phyloP scores from a whole-genome alignment of 2,329 filamentous ascomycete genomes.

The Bipolaris gigantea region DNA sequence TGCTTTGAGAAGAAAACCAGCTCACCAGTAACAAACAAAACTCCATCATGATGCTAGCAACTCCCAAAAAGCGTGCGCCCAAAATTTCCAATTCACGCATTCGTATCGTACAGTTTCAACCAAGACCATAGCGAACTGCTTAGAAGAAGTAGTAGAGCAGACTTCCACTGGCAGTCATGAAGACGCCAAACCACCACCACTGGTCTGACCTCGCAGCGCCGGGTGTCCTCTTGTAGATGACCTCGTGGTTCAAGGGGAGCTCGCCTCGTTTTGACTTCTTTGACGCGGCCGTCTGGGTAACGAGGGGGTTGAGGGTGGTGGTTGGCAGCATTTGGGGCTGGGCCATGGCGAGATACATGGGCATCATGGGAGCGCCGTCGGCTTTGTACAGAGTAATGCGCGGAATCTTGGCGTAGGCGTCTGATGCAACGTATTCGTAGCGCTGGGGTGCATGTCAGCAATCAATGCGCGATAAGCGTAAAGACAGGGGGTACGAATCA shows the following conservation, averaged over 20 bases:
- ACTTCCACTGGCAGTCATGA: slow-evolving; percentile 52
- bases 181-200: slow-evolving; percentile 56
- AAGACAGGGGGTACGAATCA: not conserved
- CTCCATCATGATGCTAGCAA: not conserved
- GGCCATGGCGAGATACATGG: slow-evolving; percentile 66
- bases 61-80: not conserved
- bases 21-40: not conserved
- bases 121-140: not conserved
- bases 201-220: slow-evolving; percentile 47
- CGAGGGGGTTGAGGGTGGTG: slow-evolving; percentile 62
- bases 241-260: slow-evolving; percentile 47
- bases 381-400: slow-evolving; percentile 66
- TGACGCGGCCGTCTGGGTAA: slow-evolving; percentile 38
- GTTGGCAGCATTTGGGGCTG: slow-evolving; percentile 72
- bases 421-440: slow-evolving; percentile 52
- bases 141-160: slow-evolving; percentile 53
- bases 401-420: slow-evolving; percentile 63
- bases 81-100: not conserved
- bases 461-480: not conserved
- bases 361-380: slow-evolving; percentile 67
- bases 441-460: slow-evolving; percentile 32
- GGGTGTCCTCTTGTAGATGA: slow-evolving; percentile 40
- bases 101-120: not conserved
- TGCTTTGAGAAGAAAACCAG: not conserved
- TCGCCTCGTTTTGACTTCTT: slow-evolving; percentile 44